Percentiles rank a stretch among this genome's conserved stretches.
Evolutionary conservation across 352 stramenopile species (phyloP).

Genomic region (Globisporangium parvum): DNA sequence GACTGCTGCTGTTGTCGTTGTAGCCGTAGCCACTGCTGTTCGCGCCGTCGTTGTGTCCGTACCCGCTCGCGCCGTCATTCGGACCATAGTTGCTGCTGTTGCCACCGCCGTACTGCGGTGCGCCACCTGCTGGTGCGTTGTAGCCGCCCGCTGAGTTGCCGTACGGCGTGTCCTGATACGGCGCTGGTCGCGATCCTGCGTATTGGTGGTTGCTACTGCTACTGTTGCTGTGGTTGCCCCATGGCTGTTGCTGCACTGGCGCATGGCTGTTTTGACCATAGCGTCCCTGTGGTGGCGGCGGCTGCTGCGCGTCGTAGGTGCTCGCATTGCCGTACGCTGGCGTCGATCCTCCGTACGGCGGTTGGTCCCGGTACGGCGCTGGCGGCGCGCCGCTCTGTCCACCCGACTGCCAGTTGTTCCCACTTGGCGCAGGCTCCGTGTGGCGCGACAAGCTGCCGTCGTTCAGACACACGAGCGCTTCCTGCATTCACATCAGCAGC

Average conservation of each 20-base stretch:
- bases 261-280: conserved; percentile 8
- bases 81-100: conserved; percentile 5
- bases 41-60: conserved; percentile 13
- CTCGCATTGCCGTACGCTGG: conserved; percentile 8
- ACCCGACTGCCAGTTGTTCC: conserved; percentile 19
- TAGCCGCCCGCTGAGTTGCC: conserved; percentile 17
- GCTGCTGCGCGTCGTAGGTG: conserved; percentile 12
- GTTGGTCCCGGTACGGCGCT: conserved; percentile 11
- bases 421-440: conserved; percentile 22
- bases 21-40: conserved; percentile 18
- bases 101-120: conserved; percentile 12
- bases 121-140: conserved; percentile 9
- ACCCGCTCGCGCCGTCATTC: conserved; percentile 7
- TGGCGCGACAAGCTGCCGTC: conserved; percentile 53
- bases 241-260: conserved; percentile 24
- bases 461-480: conserved; percentile 76
- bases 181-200: conserved; percentile 29
- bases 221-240: conserved; percentile 25
- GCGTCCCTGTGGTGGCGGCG: conserved; percentile 10
- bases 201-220: conserved; percentile 10
- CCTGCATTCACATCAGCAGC: conserved; percentile 19
- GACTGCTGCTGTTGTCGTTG: conserved; percentile 10
- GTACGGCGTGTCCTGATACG: conserved; percentile 53
- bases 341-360: conserved; percentile 5
- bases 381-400: conserved; percentile 1